Evolutionary conservation across 2,329 filamentous ascomycete genomes (phyloP), one percentile per base, ranked within the genome.

Genomic region (Acephala macrosclerotiorum): DNA sequence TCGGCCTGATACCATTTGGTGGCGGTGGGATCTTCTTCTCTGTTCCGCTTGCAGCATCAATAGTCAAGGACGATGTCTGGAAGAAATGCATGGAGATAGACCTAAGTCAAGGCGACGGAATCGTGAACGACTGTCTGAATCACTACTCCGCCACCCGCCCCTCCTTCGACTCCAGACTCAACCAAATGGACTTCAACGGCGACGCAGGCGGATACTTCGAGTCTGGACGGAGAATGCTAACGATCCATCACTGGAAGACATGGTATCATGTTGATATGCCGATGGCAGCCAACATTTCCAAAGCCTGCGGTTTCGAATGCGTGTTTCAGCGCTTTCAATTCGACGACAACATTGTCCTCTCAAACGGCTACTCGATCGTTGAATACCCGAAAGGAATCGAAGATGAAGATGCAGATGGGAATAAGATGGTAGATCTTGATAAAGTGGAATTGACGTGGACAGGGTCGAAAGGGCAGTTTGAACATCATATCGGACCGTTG

Each of bases 401-500:
- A 29, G 26, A 36, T 3, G 55, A 57, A 29, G 26, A 36, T 6
- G 55, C 51, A 16, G 59, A 55, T 53, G 49, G 58, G 4, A 33
- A 33, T 18, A n/a, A 29, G 18, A 18, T 53, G 25, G 33, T 67
- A 2, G 66, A 76, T 5, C 67, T 75, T 12, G 71, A 74, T 22
- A 75, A 77, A 22, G 71, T 77, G 20, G 81, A 83, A 69, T 72
- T 77, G 64, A 82, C 81, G 3, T 62, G 80, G 71, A 56, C 66
- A 16, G 72, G 68, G 77, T 36, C 81, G 84, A 71, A 80, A 80
- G 6, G 79, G 80, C 63, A 81, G 80, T 63, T 79, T 77, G 71
- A 80, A 70, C 70, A 72, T 2, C 85, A 86, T 25, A 76, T 88
- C 53, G 82, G 82, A 49, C 83, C 85, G 0, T 79, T 88, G 47